Base-by-base conservation (phyloP, 2,329 filamentous ascomycete species). In the Penicillium digitatum region DNA sequence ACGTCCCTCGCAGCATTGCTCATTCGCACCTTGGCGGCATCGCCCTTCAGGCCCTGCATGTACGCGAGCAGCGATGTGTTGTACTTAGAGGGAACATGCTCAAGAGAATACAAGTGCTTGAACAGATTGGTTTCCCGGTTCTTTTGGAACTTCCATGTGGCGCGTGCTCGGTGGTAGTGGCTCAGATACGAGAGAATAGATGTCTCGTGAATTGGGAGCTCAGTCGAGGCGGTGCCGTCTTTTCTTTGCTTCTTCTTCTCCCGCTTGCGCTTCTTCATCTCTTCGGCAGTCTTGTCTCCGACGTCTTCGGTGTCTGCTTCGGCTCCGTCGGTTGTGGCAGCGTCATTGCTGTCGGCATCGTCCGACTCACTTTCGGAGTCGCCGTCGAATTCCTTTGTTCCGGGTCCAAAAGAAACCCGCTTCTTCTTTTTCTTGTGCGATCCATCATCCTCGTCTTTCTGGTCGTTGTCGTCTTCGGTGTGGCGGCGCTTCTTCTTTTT, bases 81-180 rank as follows among this genome's bases (percentile, higher is more conserved):
- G 73, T 93, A 83, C 56, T 81, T 76, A 16, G 85, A 76, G 0
- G 91, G 89, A 40, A 96, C 82, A 40, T 83, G 82, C 64, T 85
- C 82, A 61, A 85, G 76, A 62, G 89, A 85, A 69, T 95, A 89
- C 43, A 88, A 76, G 76, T 95, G 86, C 72, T 94, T 93, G 69
- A 96, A 83, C 12, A 96, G 79, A 63, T 89, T 84, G 51, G 87
- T 89, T 73, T 96, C 92, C 69, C 90, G 85, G 64, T 90, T 92
- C 77, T 96, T 96, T 78, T 95, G 95, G 79, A 96, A 97, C 73
- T 96, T 96, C 93, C 93, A 97, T 63, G 79, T 79, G 10, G 81
- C 78, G 55, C 85, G 85, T 57, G 85, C 81, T 52, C 81, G 81
- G 73, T 89, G 81, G 81, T 91, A 96, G 69, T 87, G 84, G 44